phyloP scores from a whole-genome alignment of 352 stramenopile genomes.

The Phytophthora pinifolia region DNA sequence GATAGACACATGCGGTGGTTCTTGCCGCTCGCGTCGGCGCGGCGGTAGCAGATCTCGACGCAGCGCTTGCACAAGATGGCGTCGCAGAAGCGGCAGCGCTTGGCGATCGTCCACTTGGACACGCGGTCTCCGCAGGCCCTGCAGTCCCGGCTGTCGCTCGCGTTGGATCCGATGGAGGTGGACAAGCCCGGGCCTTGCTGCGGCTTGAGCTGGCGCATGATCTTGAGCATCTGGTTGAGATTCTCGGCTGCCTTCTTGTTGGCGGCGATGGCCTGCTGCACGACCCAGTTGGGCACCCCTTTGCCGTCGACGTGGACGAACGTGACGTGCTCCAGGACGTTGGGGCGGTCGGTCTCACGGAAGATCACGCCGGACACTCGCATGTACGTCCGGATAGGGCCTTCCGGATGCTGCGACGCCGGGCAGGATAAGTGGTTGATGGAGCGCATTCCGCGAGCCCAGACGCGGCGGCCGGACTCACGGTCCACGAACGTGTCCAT shows the following conservation, averaged over 20 bases:
- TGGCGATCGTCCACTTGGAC: conserved; percentile 65
- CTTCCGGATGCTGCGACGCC: conserved; percentile 54
- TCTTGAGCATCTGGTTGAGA: conserved; percentile 68
- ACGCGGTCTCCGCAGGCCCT: conserved; percentile 54
- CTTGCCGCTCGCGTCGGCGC: conserved; percentile 34
- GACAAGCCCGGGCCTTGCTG: conserved; percentile 17
- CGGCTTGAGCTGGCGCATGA: conserved; percentile 45
- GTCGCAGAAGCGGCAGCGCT: conserved; percentile 63
- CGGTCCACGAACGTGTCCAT: conserved; percentile 72
- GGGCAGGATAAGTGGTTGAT: conserved; percentile 64
- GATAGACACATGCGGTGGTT: conserved; percentile 63
- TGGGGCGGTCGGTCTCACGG: conserved; percentile 53
- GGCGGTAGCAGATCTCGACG: conserved; percentile 51
- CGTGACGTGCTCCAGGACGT: conserved; percentile 56
- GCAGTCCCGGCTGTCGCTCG: conserved; percentile 35
- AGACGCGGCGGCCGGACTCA: conserved; percentile 55
- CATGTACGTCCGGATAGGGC: conserved; percentile 52
- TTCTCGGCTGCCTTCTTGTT: conserved; percentile 49
- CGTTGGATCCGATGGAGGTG: conserved; percentile 11
- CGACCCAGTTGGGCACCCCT: conserved; percentile 46
- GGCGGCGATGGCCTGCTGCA: conserved; percentile 42
- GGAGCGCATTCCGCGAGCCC: conserved; percentile 66
- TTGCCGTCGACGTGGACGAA: conserved; percentile 58
- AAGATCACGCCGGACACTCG: conserved; percentile 61
- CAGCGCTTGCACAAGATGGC: conserved; percentile 67